A percentile compares a stretch with the other conserved stretches of the same genome.
phyloP scores from a whole-genome alignment of 768 basidiomycete species.

The Ramaria rubella region DNA sequence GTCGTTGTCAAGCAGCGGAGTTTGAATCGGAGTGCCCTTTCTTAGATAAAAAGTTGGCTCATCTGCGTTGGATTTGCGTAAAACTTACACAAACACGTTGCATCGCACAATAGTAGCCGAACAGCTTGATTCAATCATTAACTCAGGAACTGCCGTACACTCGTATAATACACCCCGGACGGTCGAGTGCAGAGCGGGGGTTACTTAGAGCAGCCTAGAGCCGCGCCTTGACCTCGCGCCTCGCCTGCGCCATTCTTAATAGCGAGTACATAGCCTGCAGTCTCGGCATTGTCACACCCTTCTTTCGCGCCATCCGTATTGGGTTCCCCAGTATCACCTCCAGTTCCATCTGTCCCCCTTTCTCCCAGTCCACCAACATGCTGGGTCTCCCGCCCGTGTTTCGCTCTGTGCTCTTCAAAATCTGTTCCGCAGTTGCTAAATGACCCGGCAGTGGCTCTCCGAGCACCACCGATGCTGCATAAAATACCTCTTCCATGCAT shows the following conservation, averaged over 20 bases:
- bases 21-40: constrained; percentile 1
- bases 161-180: neutral
- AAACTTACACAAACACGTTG: too few species aligned
- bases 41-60: constrained; percentile 3
- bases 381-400: constrained; percentile 21
- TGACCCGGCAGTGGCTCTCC: constrained; percentile 19
- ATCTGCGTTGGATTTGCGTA: neutral
- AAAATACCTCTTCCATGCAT: constrained; percentile 24
- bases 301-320: constrained; percentile 19
- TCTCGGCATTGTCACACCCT: constrained; percentile 24
- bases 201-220: neutral
- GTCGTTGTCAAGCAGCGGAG: constrained; percentile 8
- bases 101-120: too few species aligned
- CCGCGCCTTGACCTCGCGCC: constrained; percentile 11
- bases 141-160: neutral
- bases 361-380: constrained; percentile 25
- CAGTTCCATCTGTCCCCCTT: constrained; percentile 21
- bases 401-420: constrained; percentile 20
- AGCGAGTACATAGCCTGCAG: constrained; percentile 25
- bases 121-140: too few species aligned
- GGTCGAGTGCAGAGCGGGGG: neutral
- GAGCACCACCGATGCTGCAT: constrained; percentile 18
- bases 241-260: constrained; percentile 17
- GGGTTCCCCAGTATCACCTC: constrained; percentile 27
- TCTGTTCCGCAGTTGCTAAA: constrained; percentile 19